Percentiles rank a stretch among this genome's conserved stretches.
phyloP scores from a whole-genome alignment of 164 flowering plant genomes.

The Macadamia integrifolia region DNA sequence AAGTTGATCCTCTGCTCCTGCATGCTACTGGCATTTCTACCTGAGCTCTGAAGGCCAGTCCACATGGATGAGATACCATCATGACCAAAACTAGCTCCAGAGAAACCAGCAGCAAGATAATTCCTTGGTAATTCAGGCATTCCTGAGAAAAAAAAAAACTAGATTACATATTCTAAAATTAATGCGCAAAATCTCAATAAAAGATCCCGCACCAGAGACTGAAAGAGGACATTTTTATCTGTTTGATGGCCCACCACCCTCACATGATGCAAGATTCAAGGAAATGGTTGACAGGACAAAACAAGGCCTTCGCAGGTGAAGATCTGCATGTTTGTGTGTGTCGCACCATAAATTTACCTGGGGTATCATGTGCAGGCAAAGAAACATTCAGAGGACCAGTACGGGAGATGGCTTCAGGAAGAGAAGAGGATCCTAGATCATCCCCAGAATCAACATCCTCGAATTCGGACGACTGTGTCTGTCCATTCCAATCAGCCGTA shows the following conservation, averaged over 20 bases:
- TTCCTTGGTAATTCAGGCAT: conserved; percentile 13
- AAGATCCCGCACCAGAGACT: too few species aligned
- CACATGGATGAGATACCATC: conserved; percentile 16
- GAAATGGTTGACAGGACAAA: too few species aligned
- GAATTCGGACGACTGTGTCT: conserved; percentile 31
- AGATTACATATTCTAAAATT: background rate
- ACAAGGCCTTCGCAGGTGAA: too few species aligned
- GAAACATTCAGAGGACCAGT: conserved; percentile 20
- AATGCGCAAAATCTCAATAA: background rate
- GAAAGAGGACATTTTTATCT: too few species aligned
- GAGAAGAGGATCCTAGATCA: conserved; percentile 26
- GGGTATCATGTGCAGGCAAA: conserved; percentile 5
- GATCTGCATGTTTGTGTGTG: too few species aligned
- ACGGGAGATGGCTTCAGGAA: conserved; percentile 13
- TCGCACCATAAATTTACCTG: conserved; percentile 19
- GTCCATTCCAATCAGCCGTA: conserved; percentile 37
- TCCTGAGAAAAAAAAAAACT: conserved; percentile 18
- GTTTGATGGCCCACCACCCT: too few species aligned
- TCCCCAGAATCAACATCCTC: conserved; percentile 44
- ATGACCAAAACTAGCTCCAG: conserved; percentile 18
- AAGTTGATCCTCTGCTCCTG: conserved; percentile 16
- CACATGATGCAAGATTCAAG: too few species aligned
- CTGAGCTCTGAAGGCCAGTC: conserved; percentile 21
- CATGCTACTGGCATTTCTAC: conserved; percentile 5
- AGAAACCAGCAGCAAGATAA: conserved; percentile 13